phyloP scores from a whole-genome alignment of 2,329 filamentous ascomycete species.

The Sclerotinia trifoliorum region DNA sequence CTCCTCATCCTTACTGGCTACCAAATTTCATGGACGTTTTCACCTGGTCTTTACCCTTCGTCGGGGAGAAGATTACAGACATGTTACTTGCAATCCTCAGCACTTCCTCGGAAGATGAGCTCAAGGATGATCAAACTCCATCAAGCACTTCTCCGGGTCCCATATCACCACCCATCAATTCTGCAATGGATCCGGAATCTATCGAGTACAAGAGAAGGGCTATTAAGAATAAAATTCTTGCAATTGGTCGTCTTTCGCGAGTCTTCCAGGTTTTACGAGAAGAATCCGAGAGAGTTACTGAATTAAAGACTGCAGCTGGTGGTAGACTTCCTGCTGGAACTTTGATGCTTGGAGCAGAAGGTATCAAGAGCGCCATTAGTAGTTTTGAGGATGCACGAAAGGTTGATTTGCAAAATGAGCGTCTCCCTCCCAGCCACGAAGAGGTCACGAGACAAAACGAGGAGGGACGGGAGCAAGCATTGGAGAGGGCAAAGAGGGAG shows the following conservation, averaged over 20 bases:
- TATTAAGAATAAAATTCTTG: slow-evolving; percentile 99
- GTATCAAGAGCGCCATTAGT: slow-evolving; percentile 97
- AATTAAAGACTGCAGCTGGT: slow-evolving; percentile 94
- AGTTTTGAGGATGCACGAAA: slow-evolving; percentile 96
- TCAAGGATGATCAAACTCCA: slow-evolving; percentile 82
- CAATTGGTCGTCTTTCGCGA: slow-evolving; percentile 91
- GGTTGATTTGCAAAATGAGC: slow-evolving; percentile 95
- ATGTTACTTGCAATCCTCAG: slow-evolving; percentile 99
- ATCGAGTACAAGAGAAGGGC: slow-evolving; percentile 92
- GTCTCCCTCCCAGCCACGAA: slow-evolving; percentile 86
- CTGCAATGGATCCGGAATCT: slow-evolving; percentile 69
- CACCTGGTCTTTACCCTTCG: slow-evolving; percentile 98
- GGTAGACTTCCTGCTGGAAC: slow-evolving; percentile 91
- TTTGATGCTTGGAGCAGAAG: slow-evolving; percentile 95
- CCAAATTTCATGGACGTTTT: slow-evolving; percentile 99
- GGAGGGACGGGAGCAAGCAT: slow-evolving; percentile 75
- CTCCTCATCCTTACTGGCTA: slow-evolving; percentile 97
- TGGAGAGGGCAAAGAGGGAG: slow-evolving; percentile 82
- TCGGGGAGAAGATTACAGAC: slow-evolving; percentile 98
- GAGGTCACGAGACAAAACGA: slow-evolving; percentile 83
- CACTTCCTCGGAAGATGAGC: slow-evolving; percentile 98
- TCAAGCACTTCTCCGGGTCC: slow-evolving; percentile 62
- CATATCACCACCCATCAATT: slow-evolving; percentile 66
- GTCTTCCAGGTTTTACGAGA: slow-evolving; percentile 98
- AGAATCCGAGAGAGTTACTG: slow-evolving; percentile 93